A percentile compares a stretch with the other conserved stretches of the same genome.
These are phyloP conservation scores for Eremochloa ophiuroides DNA, from an alignment of 176 grass and related monocot genomes.

Conservation along the genomic window DNA sequence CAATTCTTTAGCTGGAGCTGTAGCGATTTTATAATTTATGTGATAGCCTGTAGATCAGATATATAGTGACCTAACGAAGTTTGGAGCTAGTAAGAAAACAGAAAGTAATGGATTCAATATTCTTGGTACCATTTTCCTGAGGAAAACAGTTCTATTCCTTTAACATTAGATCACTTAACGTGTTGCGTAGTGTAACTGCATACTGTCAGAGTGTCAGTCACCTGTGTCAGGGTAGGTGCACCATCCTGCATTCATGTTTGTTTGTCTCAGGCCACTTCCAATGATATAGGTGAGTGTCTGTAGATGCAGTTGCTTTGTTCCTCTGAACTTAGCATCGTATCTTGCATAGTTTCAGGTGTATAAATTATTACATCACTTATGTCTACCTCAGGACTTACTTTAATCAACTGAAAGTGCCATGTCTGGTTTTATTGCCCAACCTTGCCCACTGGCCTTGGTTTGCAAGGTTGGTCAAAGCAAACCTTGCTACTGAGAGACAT, in stretches of 20 bases:
- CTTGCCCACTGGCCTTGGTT: background rate
- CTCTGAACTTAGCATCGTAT: background rate
- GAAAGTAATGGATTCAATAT: background rate
- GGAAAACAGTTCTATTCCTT: background rate
- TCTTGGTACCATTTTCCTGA: background rate
- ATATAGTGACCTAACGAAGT: background rate
- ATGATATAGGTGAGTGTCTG: background rate
- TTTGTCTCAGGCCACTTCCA: background rate
- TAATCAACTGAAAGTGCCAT: background rate
- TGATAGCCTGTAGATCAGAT: background rate
- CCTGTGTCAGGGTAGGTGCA: background rate
- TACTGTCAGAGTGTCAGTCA: background rate
- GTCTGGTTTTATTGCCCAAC: background rate
- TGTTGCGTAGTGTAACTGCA: background rate
- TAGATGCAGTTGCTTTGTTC: background rate
- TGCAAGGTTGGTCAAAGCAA: background rate
- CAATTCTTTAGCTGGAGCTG: slow-evolving; percentile 12
- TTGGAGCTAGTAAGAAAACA: background rate
- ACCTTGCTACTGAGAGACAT: background rate
- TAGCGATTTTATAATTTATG: slow-evolving; percentile 1
- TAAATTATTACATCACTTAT: background rate
- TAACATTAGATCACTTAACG: background rate
- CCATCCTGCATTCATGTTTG: background rate
- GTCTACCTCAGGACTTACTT: background rate
- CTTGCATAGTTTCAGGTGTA: background rate